Conservation (phyloP, 768 basidiomycete species). For the Cystobasidium tubakii region DNA sequence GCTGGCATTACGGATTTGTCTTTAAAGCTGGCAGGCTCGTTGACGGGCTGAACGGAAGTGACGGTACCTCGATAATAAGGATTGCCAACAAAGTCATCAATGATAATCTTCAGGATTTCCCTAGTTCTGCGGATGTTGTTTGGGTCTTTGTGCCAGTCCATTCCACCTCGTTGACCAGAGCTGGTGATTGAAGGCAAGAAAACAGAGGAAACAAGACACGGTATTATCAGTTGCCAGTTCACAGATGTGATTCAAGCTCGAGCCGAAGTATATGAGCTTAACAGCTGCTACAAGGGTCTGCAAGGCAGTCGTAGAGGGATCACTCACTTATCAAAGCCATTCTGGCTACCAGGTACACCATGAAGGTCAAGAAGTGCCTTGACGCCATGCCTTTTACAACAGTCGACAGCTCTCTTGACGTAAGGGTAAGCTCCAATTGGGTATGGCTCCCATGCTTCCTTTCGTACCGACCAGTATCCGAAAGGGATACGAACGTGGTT, state of each 20-base stretch:
- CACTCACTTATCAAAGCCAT: slow-evolving; percentile 41
- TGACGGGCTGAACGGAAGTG: slow-evolving; percentile 30
- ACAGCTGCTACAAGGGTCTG: too few species aligned
- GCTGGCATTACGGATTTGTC: slow-evolving; percentile 23
- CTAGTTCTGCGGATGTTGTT: slow-evolving; percentile 32
- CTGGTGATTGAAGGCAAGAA: neutral
- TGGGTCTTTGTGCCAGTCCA: slow-evolving; percentile 28
- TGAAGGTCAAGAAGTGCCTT: slow-evolving; percentile 40
- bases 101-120: slow-evolving; percentile 23
- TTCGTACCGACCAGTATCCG: slow-evolving; percentile 16
- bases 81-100: slow-evolving; percentile 35
- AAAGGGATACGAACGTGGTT: slow-evolving; percentile 33
- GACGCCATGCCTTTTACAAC: slow-evolving; percentile 35
- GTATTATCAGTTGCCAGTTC: too few species aligned
- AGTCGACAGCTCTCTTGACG: slow-evolving; percentile 37
- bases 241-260: too few species aligned
- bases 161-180: slow-evolving; percentile 24
- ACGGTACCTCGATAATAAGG: slow-evolving; percentile 23
- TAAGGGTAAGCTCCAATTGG: slow-evolving; percentile 34
- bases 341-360: slow-evolving; percentile 37
- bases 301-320: neutral
- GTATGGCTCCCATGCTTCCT: slow-evolving; percentile 17
- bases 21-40: slow-evolving; percentile 38
- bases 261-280: too few species aligned
- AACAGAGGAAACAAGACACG: neutral